phyloP scores from a whole-genome alignment of 108 stramenopile genomes.

The Bacterosira constricta region DNA sequence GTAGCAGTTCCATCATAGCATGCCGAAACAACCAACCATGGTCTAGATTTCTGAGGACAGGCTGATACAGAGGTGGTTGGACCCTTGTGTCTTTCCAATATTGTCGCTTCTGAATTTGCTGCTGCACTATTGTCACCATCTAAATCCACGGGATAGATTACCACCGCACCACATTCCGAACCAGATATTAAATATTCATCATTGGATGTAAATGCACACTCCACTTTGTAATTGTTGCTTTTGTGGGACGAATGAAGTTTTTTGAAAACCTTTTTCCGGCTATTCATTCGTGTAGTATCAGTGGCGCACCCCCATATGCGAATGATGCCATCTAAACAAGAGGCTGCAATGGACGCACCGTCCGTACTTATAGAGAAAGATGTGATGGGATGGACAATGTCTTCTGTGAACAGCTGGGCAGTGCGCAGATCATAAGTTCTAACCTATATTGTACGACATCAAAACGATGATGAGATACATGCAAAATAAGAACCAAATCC shows the following conservation, averaged over 20 bases:
- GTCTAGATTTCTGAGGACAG: conserved; percentile 52
- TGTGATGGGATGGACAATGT: conserved; percentile 62
- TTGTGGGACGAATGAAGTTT: conserved; percentile 45
- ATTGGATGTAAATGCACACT: conserved; percentile 68
- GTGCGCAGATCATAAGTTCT: conserved; percentile 79
- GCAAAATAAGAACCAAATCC: neutral
- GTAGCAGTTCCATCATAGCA: conserved; percentile 74
- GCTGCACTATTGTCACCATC: neutral
- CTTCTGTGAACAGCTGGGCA: conserved; percentile 57
- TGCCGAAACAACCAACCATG: conserved; percentile 63
- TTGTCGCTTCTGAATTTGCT: conserved; percentile 1
- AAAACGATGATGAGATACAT: neutral
- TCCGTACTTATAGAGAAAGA: conserved; percentile 63
- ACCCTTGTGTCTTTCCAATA: conserved; percentile 31
- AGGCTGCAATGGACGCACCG: conserved; percentile 61
- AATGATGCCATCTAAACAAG: conserved; percentile 80
- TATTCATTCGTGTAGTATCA: conserved; percentile 34
- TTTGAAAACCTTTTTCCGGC: conserved; percentile 16
- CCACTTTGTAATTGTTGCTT: conserved; percentile 67
- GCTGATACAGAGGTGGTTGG: conserved; percentile 66
- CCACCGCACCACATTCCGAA: conserved; percentile 74
- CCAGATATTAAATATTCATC: conserved; percentile 66
- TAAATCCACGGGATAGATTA: conserved; percentile 51
- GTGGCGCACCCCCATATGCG: conserved; percentile 54
- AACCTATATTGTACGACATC: neutral